Conservation (phyloP, 2,329 filamentous ascomycete genomes). For the Emericellopsis cladophorae region DNA sequence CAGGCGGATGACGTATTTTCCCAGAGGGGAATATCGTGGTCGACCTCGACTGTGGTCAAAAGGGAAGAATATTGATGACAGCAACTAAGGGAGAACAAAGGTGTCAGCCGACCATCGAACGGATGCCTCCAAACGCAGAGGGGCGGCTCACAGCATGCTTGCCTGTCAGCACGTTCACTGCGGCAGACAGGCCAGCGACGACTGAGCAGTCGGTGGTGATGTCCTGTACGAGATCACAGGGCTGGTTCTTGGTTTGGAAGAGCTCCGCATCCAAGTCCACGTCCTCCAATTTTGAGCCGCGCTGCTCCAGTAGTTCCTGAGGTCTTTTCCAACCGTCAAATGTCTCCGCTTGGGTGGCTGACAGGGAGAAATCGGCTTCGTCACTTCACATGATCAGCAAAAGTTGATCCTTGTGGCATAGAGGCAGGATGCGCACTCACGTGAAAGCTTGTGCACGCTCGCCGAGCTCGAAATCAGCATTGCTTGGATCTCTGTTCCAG, state of each 20-base stretch:
- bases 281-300: neutral
- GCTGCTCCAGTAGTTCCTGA: constrained; percentile 39
- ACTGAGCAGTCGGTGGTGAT: constrained; percentile 95
- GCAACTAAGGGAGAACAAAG: constrained; percentile 33
- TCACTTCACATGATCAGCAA: constrained; percentile 40
- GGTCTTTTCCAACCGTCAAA: constrained; percentile 79
- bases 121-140: no score
- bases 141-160: constrained; percentile 46
- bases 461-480: constrained; percentile 45
- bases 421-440: no score
- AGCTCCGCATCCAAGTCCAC: constrained; percentile 16
- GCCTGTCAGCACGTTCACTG: constrained; percentile 55
- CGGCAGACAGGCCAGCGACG: constrained; percentile 85
- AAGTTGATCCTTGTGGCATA: neutral
- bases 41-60: constrained; percentile 45
- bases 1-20: constrained; percentile 84
- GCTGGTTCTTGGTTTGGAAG: constrained; percentile 42
- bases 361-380: constrained; percentile 55
- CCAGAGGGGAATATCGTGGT: constrained; percentile 59
- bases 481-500: constrained; percentile 55
- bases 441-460: no score
- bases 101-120: no score
- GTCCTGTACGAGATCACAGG: constrained; percentile 84
- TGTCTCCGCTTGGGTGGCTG: constrained; percentile 58
- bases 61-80: constrained; percentile 64